Evolutionary conservation across 2,329 filamentous ascomycete genomes (phyloP).

Genomic region (Trichoderma polysporum): DNA sequence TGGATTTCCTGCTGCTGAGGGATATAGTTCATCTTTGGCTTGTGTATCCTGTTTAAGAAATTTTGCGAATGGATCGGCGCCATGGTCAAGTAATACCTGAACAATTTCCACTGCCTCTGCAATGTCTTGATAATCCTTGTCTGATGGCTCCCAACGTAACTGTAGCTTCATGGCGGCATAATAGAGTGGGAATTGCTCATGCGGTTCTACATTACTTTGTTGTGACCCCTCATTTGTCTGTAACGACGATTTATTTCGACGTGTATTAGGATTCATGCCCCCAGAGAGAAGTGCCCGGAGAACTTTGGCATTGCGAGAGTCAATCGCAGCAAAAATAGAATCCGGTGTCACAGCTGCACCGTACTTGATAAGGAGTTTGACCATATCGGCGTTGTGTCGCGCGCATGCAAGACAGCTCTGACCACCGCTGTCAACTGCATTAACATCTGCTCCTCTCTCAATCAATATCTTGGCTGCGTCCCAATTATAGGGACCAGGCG

Average conservation of each 20-base stretch:
- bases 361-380: constrained; percentile 21
- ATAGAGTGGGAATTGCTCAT: constrained; percentile 23
- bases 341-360: constrained; percentile 22
- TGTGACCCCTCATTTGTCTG: not conserved
- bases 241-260: not conserved
- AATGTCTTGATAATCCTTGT: not conserved
- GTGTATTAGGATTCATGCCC: constrained; percentile 22
- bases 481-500: constrained; percentile 16
- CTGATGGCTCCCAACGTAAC: not conserved
- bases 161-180: not conserved
- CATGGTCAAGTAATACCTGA: constrained; percentile 27
- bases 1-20: not conserved
- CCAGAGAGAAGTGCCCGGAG: constrained; percentile 22
- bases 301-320: not conserved
- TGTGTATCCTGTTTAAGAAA: not conserved
- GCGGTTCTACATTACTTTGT: not conserved
- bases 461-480: constrained; percentile 25
- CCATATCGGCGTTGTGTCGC: constrained; percentile 14
- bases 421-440: constrained; percentile 21
- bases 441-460: constrained; percentile 27
- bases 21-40: rapidly evolving
- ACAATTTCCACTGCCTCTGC: constrained; percentile 12
- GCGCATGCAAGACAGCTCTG: constrained; percentile 22
- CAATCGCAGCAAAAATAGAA: constrained; percentile 25
- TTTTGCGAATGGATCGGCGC: constrained; percentile 29